Evolutionary conservation across 257 asterid genomes (phyloP).

Genomic region (Nicotiana otophora): DNA sequence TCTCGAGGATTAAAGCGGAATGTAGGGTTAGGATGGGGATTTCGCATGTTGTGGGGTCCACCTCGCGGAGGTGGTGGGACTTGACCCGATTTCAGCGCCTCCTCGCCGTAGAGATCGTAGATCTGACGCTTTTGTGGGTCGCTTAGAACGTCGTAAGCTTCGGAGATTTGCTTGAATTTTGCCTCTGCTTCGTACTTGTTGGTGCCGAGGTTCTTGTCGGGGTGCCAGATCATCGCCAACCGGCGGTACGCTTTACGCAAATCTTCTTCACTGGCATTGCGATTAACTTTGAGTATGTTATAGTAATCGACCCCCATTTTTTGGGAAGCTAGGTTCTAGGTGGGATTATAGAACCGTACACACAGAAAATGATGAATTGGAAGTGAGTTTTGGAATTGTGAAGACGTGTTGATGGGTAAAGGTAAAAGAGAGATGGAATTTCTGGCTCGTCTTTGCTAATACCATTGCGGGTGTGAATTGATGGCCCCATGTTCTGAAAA

Average conservation of each 20-base stretch:
- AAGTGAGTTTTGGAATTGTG: background rate
- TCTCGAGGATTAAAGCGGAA: conserved; percentile 80
- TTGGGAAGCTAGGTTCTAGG: background rate
- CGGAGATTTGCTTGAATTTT: conserved; percentile 92
- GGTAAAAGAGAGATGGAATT: background rate
- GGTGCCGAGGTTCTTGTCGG: conserved; percentile 64
- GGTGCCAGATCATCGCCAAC: conserved; percentile 97
- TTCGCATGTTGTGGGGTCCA: conserved; percentile 27
- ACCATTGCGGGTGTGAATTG: background rate
- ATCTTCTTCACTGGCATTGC: conserved; percentile 87
- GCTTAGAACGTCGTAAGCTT: conserved; percentile 92
- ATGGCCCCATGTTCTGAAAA: no score
- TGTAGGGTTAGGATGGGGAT: conserved; percentile 70
- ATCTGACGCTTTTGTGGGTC: conserved; percentile 99
- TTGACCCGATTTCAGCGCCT: conserved; percentile 82
- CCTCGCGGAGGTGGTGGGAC: conserved; percentile 59
- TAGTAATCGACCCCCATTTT: conserved; percentile 94
- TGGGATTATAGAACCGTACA: background rate
- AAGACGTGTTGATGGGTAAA: background rate
- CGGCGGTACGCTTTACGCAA: conserved; percentile 81
- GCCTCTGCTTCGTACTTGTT: conserved; percentile 84
- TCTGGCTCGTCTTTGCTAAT: background rate
- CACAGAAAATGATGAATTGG: background rate
- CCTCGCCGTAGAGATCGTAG: conserved; percentile 98
- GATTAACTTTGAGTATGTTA: conserved; percentile 90